A percentile compares a stretch with the other conserved stretches of the same genome.
Evolutionary conservation across 2,329 filamentous ascomycete genomes (phyloP).

Genomic region (Calonectria montana): DNA sequence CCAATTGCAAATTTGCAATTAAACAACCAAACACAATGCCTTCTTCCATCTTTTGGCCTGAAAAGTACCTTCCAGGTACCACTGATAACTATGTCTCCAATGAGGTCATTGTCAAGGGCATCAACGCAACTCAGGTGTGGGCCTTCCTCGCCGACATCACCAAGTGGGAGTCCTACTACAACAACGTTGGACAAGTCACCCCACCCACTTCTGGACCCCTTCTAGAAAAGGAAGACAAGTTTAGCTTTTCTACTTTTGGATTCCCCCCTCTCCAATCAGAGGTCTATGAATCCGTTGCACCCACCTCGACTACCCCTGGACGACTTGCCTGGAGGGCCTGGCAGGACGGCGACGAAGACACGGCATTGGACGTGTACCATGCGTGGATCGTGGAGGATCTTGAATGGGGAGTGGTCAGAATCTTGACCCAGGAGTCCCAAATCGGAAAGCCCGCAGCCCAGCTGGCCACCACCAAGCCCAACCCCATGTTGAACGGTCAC

Average conservation of each 20-base stretch:
- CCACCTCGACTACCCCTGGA: slow-evolving; percentile 25
- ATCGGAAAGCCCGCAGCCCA: slow-evolving; percentile 39
- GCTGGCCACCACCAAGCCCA: slow-evolving; percentile 36
- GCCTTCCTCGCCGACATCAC: slow-evolving; percentile 37
- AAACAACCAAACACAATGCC: neutral
- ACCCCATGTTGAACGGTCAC: slow-evolving; percentile 43
- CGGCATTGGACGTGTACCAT: slow-evolving; percentile 41
- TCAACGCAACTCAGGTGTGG: slow-evolving; percentile 43
- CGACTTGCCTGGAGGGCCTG: slow-evolving; percentile 42
- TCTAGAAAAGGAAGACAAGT: slow-evolving; percentile 39
- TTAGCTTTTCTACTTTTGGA: slow-evolving; percentile 45
- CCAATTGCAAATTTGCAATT: neutral
- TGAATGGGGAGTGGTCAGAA: slow-evolving; percentile 40
- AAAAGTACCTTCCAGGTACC: slow-evolving; percentile 41
- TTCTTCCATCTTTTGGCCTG: slow-evolving; percentile 39
- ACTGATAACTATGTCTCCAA: slow-evolving; percentile 47
- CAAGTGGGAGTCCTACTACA: slow-evolving; percentile 45
- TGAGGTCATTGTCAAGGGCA: slow-evolving; percentile 41
- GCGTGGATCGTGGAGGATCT: slow-evolving; percentile 44
- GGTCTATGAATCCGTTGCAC: slow-evolving; percentile 39
- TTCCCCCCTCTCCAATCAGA: slow-evolving; percentile 38
- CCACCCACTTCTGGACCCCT: slow-evolving; percentile 37
- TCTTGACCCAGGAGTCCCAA: slow-evolving; percentile 46
- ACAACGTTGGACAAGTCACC: slow-evolving; percentile 34
- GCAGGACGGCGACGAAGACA: slow-evolving; percentile 29